These are phyloP conservation scores for Phanerochaete carnosa DNA, from an alignment of 768 basidiomycete genomes.

Conservation along the genomic window DNA sequence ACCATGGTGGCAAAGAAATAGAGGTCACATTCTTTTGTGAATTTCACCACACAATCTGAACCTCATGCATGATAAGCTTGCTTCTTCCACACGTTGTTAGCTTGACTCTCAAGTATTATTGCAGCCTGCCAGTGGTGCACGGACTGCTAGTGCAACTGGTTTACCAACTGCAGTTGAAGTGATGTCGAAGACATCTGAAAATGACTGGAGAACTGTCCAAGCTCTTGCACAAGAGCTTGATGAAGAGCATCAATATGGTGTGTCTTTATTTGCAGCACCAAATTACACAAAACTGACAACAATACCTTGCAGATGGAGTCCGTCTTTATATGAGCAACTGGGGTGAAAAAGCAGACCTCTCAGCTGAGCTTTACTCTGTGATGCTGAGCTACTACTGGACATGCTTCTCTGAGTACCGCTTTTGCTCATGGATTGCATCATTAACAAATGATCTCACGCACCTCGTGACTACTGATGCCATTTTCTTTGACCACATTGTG, in stretches of 20 bases:
- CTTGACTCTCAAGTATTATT: no score
- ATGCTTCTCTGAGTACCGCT: no score
- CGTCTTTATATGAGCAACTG: background rate
- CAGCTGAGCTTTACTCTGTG: background rate
- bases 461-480: background rate
- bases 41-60: slow-evolving; percentile 18
- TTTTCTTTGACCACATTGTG: background rate
- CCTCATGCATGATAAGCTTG: no score
- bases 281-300: no score
- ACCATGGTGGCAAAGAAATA: slow-evolving; percentile 25
- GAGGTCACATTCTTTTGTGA: slow-evolving; percentile 27
- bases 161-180: slow-evolving; percentile 10
- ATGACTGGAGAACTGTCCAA: slow-evolving; percentile 24
- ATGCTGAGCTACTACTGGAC: background rate
- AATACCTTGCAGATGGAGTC: no score
- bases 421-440: no score
- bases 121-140: no score
- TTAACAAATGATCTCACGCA: background rate
- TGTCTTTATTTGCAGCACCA: background rate
- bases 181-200: slow-evolving; percentile 21
- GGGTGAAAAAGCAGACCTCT: background rate
- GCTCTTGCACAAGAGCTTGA: slow-evolving; percentile 21
- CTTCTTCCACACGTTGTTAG: no score
- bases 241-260: slow-evolving; percentile 18
- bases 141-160: background rate